A percentile compares a stretch with the other conserved stretches of the same genome.
Evolutionary conservation across 257 asterid species (phyloP).

Genomic region (Capsicum chinense): DNA sequence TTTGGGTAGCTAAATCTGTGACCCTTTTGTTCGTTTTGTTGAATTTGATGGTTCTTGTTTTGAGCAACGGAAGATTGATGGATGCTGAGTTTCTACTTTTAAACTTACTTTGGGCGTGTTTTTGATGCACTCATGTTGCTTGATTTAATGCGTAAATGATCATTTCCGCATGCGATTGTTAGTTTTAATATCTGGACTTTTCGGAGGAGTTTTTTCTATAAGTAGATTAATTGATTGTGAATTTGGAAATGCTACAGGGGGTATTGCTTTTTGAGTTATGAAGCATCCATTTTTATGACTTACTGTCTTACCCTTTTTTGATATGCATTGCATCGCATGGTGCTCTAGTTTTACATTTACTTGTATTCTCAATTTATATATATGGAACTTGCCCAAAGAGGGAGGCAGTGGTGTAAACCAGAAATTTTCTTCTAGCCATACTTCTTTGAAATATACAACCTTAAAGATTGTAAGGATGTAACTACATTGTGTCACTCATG

Average conservation of each 20-base stretch:
- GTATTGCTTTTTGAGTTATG: neutral
- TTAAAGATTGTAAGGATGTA: neutral
- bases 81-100: slow-evolving; percentile 13
- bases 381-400: slow-evolving; percentile 5
- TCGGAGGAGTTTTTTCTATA: slow-evolving; percentile 17
- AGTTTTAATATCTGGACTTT: neutral
- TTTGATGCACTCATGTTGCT: slow-evolving; percentile 25
- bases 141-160: slow-evolving; percentile 31
- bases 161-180: slow-evolving; percentile 14
- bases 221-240: slow-evolving; percentile 18
- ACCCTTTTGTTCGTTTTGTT: no score
- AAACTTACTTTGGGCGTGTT: slow-evolving; percentile 3
- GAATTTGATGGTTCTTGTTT: neutral
- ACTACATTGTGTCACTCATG: neutral
- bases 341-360: neutral
- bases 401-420: neutral
- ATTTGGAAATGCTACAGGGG: slow-evolving; percentile 27
- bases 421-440: neutral
- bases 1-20: neutral
- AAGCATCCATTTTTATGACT: slow-evolving; percentile 14
- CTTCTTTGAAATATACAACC: neutral
- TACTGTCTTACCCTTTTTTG: slow-evolving; percentile 21
- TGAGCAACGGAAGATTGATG: slow-evolving; percentile 11
- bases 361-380: slow-evolving; percentile 20
- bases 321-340: slow-evolving; percentile 3